Evolutionary conservation across 2,329 filamentous ascomycete genomes (phyloP).

Genomic region (Aureobasidium vineae): DNA sequence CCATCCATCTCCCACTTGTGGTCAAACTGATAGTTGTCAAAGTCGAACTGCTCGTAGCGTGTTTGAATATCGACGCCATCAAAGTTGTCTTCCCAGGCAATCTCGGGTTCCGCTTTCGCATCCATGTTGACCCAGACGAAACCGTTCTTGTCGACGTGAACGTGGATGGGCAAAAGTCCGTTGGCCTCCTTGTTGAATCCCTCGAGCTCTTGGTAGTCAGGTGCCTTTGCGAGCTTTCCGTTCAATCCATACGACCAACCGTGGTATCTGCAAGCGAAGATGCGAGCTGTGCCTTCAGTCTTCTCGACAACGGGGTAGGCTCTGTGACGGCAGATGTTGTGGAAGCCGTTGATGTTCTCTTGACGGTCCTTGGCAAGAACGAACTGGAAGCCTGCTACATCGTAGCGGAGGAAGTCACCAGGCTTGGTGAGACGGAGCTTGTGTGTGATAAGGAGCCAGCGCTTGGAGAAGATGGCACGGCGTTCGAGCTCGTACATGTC

Average conservation of each 20-base stretch:
- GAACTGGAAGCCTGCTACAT: slow-evolving; percentile 57
- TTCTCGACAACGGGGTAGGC: slow-evolving; percentile 59
- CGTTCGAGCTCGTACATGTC: slow-evolving; percentile 49
- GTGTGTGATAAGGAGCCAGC: slow-evolving; percentile 58
- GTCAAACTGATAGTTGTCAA: slow-evolving; percentile 56
- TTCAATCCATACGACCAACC: slow-evolving; percentile 61
- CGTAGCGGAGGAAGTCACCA: slow-evolving; percentile 58
- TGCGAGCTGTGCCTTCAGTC: slow-evolving; percentile 51
- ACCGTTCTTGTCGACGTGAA: slow-evolving; percentile 54
- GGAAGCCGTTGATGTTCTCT: slow-evolving; percentile 58
- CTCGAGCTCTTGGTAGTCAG: slow-evolving; percentile 55
- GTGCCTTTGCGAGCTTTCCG: slow-evolving; percentile 60
- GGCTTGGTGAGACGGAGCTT: slow-evolving; percentile 50
- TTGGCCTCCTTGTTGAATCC: slow-evolving; percentile 59
- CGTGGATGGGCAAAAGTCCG: slow-evolving; percentile 55
- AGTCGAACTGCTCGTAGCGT: slow-evolving; percentile 49
- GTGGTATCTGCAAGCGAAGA: slow-evolving; percentile 61
- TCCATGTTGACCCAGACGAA: slow-evolving; percentile 62
- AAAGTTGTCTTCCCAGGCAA: slow-evolving; percentile 55
- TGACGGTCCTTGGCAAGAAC: slow-evolving; percentile 53
- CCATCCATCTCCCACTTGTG: slow-evolving; percentile 57
- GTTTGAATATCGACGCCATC: slow-evolving; percentile 48
- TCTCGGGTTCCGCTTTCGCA: slow-evolving; percentile 43
- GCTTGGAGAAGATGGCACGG: slow-evolving; percentile 51
- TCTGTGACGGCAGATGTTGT: slow-evolving; percentile 62